Conservation (phyloP, 129 eudicot genomes). For the Helianthus annuus region DNA sequence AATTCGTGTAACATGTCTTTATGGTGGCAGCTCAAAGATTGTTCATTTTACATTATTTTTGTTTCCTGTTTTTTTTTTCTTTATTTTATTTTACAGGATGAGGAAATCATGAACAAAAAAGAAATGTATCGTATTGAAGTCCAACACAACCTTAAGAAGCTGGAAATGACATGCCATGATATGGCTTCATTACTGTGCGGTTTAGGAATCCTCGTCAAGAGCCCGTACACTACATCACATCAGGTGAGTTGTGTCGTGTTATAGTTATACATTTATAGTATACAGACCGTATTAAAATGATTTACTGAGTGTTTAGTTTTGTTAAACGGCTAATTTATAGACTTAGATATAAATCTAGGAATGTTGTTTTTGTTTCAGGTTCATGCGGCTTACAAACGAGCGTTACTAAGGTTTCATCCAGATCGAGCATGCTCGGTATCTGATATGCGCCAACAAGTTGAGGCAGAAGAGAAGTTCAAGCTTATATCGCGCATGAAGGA, state of each 20-base stretch:
- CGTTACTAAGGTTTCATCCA: conserved; percentile 68
- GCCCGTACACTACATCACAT: conserved; percentile 36
- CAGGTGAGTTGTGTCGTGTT: conserved; percentile 44
- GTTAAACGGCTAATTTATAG: not conserved
- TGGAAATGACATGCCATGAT: conserved; percentile 56
- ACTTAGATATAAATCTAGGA: not conserved
- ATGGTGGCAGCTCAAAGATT: not conserved
- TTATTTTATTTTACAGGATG: too few relatives aligned
- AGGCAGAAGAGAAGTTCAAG: conserved; percentile 86
- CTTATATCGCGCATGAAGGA: conserved; percentile 72
- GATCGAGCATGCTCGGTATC: conserved; percentile 51
- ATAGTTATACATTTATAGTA: not conserved
- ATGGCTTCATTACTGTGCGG: conserved; percentile 66
- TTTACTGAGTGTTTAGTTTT: not conserved
- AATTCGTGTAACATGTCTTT: not conserved
- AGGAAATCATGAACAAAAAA: conserved; percentile 69
- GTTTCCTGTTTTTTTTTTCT: not conserved
- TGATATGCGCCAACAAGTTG: conserved; percentile 65
- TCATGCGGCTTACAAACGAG: conserved; percentile 67
- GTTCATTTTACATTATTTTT: not conserved
- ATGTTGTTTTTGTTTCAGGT: conserved; percentile 46
- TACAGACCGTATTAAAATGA: not conserved
- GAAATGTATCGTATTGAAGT: conserved; percentile 60
- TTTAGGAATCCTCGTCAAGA: conserved; percentile 52
- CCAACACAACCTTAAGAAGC: conserved; percentile 47